Percentiles rank a stretch among this genome's conserved stretches.
Evolutionary conservation across 352 stramenopile genomes (phyloP).

Genomic region (Globisporangium echinulatum): DNA sequence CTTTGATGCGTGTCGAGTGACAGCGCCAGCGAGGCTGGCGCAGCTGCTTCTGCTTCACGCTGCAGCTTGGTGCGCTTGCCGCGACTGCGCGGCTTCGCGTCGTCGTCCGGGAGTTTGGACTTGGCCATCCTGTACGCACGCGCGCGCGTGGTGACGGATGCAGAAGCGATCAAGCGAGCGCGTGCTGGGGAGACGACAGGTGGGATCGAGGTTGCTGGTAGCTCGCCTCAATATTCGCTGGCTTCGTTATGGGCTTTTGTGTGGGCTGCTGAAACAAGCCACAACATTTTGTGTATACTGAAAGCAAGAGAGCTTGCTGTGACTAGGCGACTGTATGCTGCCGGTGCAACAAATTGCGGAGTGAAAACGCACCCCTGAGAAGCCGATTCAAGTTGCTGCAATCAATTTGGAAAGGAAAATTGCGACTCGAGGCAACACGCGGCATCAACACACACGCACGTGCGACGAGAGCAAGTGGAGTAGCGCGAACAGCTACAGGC

Average conservation of each 20-base stretch:
- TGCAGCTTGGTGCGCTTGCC: constrained; percentile 52
- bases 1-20: constrained; percentile 2
- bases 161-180: background rate
- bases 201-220: background rate
- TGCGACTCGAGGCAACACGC: too few relatives aligned
- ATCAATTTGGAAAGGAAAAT: too few relatives aligned
- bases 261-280: background rate
- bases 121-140: constrained; percentile 37
- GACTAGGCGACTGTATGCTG: background rate
- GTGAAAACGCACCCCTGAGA: too few relatives aligned
- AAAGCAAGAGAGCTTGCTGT: background rate
- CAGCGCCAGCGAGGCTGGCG: constrained; percentile 13
- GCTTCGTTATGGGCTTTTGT: background rate
- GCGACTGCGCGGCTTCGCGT: constrained; percentile 48
- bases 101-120: constrained; percentile 50
- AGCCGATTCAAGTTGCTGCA: too few relatives aligned
- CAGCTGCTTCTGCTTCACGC: constrained; percentile 24
- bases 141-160: too few relatives aligned
- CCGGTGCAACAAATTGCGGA: background rate
- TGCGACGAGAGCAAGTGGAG: too few relatives aligned
- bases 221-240: background rate
- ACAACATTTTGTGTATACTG: background rate
- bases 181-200: background rate
- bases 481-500: too few relatives aligned
- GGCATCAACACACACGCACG: too few relatives aligned